Evolutionary conservation across 2,329 filamentous ascomycete species (phyloP).

Genomic region (Pseudogymnoascus sp.): DNA sequence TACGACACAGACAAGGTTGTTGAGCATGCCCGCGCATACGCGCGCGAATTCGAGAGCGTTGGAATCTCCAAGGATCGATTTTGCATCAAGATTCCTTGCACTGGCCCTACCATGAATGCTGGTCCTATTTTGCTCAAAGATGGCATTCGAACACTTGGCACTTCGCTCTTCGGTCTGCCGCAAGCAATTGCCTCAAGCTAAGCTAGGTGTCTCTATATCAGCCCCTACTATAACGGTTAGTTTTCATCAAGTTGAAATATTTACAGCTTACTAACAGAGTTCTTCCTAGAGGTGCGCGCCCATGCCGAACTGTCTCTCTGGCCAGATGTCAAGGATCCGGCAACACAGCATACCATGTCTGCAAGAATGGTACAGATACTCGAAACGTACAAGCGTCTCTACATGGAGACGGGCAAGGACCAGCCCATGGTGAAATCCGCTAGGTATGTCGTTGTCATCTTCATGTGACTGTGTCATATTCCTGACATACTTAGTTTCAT

Average conservation of each 20-base stretch:
- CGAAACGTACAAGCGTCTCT: slow-evolving; percentile 38
- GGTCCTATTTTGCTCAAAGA: slow-evolving; percentile 36
- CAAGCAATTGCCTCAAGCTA: slow-evolving; percentile 44
- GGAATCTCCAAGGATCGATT: slow-evolving; percentile 39
- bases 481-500: slow-evolving; percentile 31
- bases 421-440: slow-evolving; percentile 42
- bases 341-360: slow-evolving; percentile 38
- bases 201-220: slow-evolving; percentile 40
- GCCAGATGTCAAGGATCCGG: slow-evolving; percentile 40
- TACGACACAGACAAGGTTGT: slow-evolving; percentile 39
- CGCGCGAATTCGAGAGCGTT: slow-evolving; percentile 36
- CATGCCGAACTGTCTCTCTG: slow-evolving; percentile 38
- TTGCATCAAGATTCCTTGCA: slow-evolving; percentile 45
- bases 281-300: slow-evolving; percentile 33
- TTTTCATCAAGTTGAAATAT: not conserved
- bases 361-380: slow-evolving; percentile 41
- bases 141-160: slow-evolving; percentile 41
- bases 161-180: slow-evolving; percentile 38
- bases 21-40: slow-evolving; percentile 40
- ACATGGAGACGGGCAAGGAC: slow-evolving; percentile 38
- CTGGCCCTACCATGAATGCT: slow-evolving; percentile 39
- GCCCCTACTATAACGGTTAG: slow-evolving; percentile 42
- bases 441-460: slow-evolving; percentile 25
- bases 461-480: not conserved
- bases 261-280: not conserved